Conservation (phyloP, 2,329 filamentous ascomycete genomes). For the Calycina marina region DNA sequence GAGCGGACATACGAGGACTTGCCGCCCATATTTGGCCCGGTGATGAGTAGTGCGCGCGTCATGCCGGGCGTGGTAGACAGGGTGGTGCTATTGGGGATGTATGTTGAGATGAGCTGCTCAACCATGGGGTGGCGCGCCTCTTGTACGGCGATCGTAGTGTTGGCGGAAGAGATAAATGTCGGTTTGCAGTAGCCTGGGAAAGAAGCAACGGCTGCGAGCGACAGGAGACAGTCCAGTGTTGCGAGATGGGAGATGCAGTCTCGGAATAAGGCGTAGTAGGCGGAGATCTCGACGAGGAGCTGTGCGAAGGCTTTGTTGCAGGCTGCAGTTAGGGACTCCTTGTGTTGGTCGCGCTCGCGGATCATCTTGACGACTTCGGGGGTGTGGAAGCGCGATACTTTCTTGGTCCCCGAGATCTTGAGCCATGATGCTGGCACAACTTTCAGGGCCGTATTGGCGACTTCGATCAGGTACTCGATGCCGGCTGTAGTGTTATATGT, state of each 20-base stretch:
- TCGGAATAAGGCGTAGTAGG: slow-evolving; percentile 78
- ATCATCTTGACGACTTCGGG: slow-evolving; percentile 76
- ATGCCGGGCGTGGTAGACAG: slow-evolving; percentile 52
- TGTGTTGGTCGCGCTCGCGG: slow-evolving; percentile 83
- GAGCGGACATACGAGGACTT: slow-evolving; percentile 96
- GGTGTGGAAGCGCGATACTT: slow-evolving; percentile 82
- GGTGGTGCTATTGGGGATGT: slow-evolving; percentile 78
- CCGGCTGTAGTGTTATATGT: slow-evolving; percentile 74
- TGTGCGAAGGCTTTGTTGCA: slow-evolving; percentile 71
- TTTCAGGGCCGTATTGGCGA: slow-evolving; percentile 69
- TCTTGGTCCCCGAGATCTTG: slow-evolving; percentile 92
- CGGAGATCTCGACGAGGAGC: slow-evolving; percentile 58
- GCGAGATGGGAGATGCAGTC: slow-evolving; percentile 79
- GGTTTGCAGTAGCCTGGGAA: slow-evolving; percentile 84
- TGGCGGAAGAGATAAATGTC: slow-evolving; percentile 43
- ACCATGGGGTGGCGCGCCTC: slow-evolving; percentile 89
- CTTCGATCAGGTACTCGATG: slow-evolving; percentile 90
- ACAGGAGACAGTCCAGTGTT: slow-evolving; percentile 78
- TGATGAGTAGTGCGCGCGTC: slow-evolving; percentile 52
- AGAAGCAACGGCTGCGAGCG: slow-evolving; percentile 67
- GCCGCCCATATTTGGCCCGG: slow-evolving; percentile 96
- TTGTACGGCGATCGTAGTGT: slow-evolving; percentile 52
- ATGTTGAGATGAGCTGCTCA: slow-evolving; percentile 76
- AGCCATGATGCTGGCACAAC: slow-evolving; percentile 86
- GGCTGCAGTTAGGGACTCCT: slow-evolving; percentile 80